These are phyloP conservation scores for Xeromyces bisporus DNA, from an alignment of 495 filamentous ascomycete species.

Conservation along the genomic window DNA sequence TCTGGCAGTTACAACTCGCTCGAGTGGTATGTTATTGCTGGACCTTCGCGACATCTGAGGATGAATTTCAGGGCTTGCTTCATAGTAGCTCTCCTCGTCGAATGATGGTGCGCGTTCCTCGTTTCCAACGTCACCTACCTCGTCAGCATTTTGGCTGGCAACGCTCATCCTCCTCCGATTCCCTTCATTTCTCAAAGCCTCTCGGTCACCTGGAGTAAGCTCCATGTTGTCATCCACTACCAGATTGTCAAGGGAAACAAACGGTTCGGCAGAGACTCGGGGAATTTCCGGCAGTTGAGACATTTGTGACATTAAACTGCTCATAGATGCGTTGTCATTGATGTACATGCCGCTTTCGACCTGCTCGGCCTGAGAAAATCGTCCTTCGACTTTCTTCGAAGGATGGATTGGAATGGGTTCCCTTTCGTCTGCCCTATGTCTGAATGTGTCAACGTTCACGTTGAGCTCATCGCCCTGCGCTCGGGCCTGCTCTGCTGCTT, in stretches of 20 bases:
- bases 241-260: slow-evolving; percentile 56
- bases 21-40: too few relatives aligned
- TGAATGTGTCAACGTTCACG: slow-evolving; percentile 80
- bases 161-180: slow-evolving; percentile 54
- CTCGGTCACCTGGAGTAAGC: slow-evolving; percentile 61
- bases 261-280: slow-evolving; percentile 36
- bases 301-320: slow-evolving; percentile 20
- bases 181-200: slow-evolving; percentile 69
- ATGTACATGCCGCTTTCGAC: slow-evolving; percentile 39
- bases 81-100: neutral
- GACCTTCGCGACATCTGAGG: too few relatives aligned
- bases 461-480: slow-evolving; percentile 80
- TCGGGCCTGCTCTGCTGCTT: slow-evolving; percentile 68
- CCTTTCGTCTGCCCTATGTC: slow-evolving; percentile 44
- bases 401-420: slow-evolving; percentile 47
- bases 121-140: slow-evolving; percentile 25
- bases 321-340: slow-evolving; percentile 17
- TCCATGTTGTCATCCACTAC: slow-evolving; percentile 42
- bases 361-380: slow-evolving; percentile 21
- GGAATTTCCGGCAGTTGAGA: slow-evolving; percentile 29
- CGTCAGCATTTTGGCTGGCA: slow-evolving; percentile 51
- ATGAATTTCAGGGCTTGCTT: too few relatives aligned
- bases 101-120: neutral
- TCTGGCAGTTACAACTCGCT: too few relatives aligned
- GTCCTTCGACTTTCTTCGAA: slow-evolving; percentile 53